Conservation (phyloP, 2,329 filamentous ascomycete species). For the Fusarium coffeatum region DNA sequence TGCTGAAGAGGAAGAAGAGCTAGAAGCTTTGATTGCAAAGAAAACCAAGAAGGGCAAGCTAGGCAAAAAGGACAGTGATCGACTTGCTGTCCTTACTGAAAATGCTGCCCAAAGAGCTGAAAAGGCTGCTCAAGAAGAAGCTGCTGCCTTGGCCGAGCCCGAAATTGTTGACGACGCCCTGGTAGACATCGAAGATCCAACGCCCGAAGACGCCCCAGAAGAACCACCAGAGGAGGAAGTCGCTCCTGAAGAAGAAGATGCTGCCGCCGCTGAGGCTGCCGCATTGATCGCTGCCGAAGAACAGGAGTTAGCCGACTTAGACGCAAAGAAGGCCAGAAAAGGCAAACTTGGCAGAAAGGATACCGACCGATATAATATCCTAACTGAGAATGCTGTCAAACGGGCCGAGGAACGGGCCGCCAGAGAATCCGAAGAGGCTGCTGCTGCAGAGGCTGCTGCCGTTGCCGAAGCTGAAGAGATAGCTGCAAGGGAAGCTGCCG, state of each 20-base stretch:
- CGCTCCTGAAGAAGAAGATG: constrained; percentile 37
- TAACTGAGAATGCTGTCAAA: constrained; percentile 51
- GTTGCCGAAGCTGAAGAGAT: constrained; percentile 27
- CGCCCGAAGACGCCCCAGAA: constrained; percentile 25
- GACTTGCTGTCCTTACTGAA: constrained; percentile 36
- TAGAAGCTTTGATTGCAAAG: constrained; percentile 34
- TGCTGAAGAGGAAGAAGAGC: constrained; percentile 41
- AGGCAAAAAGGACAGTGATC: constrained; percentile 39
- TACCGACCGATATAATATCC: constrained; percentile 56
- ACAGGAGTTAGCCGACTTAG: constrained; percentile 55
- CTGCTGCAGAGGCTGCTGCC: constrained; percentile 28
- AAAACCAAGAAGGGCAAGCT: constrained; percentile 40
- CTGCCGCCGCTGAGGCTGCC: constrained; percentile 34
- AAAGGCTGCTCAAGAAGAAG: constrained; percentile 27
- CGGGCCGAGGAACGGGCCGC: constrained; percentile 51
- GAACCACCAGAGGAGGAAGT: constrained; percentile 30
- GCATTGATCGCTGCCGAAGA: constrained; percentile 48
- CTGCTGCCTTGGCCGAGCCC: constrained; percentile 31
- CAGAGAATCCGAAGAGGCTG: constrained; percentile 30
- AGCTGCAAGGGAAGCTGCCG: constrained; percentile 2
- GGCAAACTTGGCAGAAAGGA: constrained; percentile 59
- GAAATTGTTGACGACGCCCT: constrained; percentile 27
- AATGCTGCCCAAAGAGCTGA: constrained; percentile 27
- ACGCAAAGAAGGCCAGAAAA: constrained; percentile 64
- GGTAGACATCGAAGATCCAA: constrained; percentile 22